Conservation (phyloP, 805 yeast species). For the Pichia deserticola region DNA sequence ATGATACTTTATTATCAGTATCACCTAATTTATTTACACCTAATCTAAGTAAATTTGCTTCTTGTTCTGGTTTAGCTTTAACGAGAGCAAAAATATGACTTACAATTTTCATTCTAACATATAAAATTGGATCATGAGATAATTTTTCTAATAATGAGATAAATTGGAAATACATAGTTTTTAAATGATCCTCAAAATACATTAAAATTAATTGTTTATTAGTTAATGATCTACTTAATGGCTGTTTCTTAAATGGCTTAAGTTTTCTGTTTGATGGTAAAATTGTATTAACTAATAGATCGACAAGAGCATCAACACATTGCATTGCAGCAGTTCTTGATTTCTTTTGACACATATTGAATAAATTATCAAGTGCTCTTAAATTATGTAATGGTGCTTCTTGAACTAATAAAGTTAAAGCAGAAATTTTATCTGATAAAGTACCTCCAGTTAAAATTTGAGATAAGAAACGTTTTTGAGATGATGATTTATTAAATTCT, state of each 20-base stretch:
- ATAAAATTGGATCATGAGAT: constrained; percentile 86
- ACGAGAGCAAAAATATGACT: constrained; percentile 73
- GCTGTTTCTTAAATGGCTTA: constrained; percentile 70
- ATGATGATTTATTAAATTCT: constrained; percentile 66
- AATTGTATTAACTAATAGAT: constrained; percentile 75
- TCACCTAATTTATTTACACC: constrained; percentile 96
- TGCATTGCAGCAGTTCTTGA: constrained; percentile 90
- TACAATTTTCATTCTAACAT: constrained; percentile 73
- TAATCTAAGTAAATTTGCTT: constrained; percentile 76
- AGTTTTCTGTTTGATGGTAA: constrained; percentile 85
- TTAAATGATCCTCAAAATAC: constrained; percentile 86
- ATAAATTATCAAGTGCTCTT: constrained; percentile 72
- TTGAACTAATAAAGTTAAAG: constrained; percentile 84
- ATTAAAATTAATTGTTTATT: constrained; percentile 59
- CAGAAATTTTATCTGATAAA: constrained; percentile 87
- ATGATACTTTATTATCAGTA: constrained; percentile 79
- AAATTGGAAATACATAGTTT: constrained; percentile 65
- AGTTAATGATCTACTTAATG: constrained; percentile 37
- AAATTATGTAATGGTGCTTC: constrained; percentile 91
- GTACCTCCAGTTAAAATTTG: constrained; percentile 92
- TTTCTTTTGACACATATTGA: constrained; percentile 79
- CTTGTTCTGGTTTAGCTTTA: constrained; percentile 91
- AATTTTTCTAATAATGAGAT: constrained; percentile 70
- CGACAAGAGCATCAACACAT: constrained; percentile 83
- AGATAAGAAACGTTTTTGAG: constrained; percentile 81